Percentiles rank a stretch among this genome's conserved stretches.
phyloP scores from a whole-genome alignment of 768 basidiomycete genomes.

The Xerocomellus chrysenteron region DNA sequence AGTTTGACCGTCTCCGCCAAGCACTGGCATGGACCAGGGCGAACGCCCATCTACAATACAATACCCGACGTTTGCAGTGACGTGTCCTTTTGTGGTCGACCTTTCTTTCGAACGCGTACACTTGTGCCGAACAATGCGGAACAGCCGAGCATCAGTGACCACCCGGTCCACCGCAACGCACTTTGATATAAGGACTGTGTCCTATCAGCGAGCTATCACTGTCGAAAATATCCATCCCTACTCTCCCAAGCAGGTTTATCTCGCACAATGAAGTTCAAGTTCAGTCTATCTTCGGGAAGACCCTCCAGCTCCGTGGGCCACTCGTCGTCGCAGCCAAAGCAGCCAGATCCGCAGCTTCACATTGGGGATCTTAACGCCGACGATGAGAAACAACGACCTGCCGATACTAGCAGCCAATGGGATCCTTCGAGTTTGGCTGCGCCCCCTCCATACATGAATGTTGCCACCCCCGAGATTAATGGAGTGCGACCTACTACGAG shows the following conservation, averaged over 20 bases:
- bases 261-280: no score
- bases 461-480: slow-evolving; percentile 3
- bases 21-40: no score
- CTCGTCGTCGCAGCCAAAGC: slow-evolving; percentile 7
- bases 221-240: not conserved
- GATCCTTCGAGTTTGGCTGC: not conserved
- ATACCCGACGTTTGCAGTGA: no score
- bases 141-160: no score
- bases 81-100: slow-evolving; percentile 2
- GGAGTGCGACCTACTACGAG: not conserved
- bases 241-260: not conserved
- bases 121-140: not conserved
- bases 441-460: slow-evolving; percentile 27
- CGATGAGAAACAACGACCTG: not conserved
- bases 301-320: not conserved
- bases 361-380: not conserved
- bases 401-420: not conserved
- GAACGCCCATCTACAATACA: no score
- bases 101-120: not conserved
- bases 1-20: not conserved
- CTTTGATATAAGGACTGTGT: not conserved
- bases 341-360: slow-evolving; percentile 3
- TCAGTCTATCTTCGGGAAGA: no score
- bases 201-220: no score
- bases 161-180: not conserved